These are phyloP conservation scores for Penicillium sp. DNA, from an alignment of 2,329 filamentous ascomycete genomes.

Conservation along the genomic window DNA sequence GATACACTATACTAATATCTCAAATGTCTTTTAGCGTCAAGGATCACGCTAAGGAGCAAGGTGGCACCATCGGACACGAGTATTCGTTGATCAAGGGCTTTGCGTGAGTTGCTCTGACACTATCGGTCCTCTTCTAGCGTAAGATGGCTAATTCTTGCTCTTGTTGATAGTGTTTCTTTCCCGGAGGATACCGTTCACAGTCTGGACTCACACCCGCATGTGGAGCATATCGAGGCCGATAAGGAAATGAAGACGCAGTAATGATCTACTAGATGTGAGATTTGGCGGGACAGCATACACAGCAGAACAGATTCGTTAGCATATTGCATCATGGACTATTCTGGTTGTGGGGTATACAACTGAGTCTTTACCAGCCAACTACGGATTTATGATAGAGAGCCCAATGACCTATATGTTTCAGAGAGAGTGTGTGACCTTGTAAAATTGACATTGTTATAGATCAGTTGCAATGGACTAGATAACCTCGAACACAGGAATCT, in stretches of 20 bases:
- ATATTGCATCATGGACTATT: not conserved
- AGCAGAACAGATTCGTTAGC: not conserved
- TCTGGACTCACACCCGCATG: constrained; percentile 3
- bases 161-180: not conserved
- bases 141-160: not conserved
- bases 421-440: not conserved
- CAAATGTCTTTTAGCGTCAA: not conserved
- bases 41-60: constrained; percentile 4
- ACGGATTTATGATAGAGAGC: not conserved
- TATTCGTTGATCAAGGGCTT: constrained; percentile 11
- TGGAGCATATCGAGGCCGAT: constrained; percentile 1
- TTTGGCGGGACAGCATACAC: not conserved
- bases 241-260: not conserved
- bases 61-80: constrained; percentile 3
- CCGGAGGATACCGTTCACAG: not conserved
- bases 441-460: not conserved
- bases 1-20: not conserved
- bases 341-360: not conserved
- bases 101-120: not conserved
- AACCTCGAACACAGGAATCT: not conserved
- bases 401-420: not conserved
- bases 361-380: not conserved
- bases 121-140: not conserved
- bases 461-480: not conserved
- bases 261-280: not conserved